Evolutionary conservation across 441 rosid genomes (phyloP), one percentile per base, ranked within the genome.

Genomic region (Populus hybrid): DNA sequence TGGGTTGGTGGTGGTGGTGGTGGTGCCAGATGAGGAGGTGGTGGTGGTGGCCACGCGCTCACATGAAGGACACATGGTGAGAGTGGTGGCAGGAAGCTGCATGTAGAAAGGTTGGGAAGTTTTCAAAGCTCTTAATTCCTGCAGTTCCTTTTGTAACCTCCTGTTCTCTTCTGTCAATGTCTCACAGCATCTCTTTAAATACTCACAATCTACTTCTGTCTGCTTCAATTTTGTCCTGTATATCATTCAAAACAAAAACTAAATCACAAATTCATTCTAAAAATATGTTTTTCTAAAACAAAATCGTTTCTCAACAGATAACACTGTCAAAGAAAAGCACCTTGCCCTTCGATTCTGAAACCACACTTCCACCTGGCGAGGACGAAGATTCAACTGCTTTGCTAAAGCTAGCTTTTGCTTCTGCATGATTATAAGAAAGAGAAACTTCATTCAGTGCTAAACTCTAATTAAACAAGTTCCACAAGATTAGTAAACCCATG

Each of bases 341-440:
- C 99, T 93, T 69, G 99, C 99, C 84, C 99, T 85, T 80, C 99
- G 82, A 82, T 95, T 95, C 69, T 95, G 99, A 79, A 95, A 95
- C 99, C 99, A 95, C 10, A 95, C 99, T 85, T 95, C 99, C n/a
- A 95, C 96, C 70, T 93, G 99, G 30, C 99, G 90, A 70, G 99
- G 98, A 30, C 99, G 96, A 65, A 95, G 98, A 85, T 90, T 93
- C 87, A 95, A 81, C 72, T 93, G 97, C 70, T 92, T 93, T 3
- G 98, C 99, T 84, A 95, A 72, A 2, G 90, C 97, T 23, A 89
- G 88, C 88, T 95, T 95, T 73, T 95, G 95, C 81, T 93, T 95
- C 99, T 95, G 88, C 75, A 75, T 57, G 77, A 42, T 24, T 30
- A 0, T 1, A 53, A 67, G 21, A 2, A 14, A 9, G n/a, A 50